Conservation (phyloP, 2,329 filamentous ascomycete species). For the Cryphonectria parasitica region DNA sequence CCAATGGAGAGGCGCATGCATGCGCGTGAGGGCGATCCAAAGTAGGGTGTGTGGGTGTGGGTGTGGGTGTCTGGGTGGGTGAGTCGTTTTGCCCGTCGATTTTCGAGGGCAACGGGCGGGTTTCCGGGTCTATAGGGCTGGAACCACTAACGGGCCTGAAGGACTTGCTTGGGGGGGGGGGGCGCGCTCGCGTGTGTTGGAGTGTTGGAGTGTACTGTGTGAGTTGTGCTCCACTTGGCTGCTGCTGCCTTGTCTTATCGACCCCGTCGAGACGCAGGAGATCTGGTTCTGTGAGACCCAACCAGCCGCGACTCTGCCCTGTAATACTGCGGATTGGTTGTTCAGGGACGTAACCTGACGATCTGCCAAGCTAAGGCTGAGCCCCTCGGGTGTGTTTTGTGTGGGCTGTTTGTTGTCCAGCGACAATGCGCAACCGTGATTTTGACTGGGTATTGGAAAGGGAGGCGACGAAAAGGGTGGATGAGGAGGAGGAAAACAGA, state of each 20-base stretch:
- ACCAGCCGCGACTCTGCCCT: background rate
- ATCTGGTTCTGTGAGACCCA: background rate
- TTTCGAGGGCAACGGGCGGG: background rate
- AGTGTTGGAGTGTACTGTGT: background rate
- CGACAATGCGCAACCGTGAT: background rate
- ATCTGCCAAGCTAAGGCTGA: background rate
- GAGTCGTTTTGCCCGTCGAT: background rate
- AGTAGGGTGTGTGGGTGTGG: background rate
- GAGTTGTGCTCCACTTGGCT: conserved; percentile 5
- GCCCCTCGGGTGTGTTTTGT: background rate
- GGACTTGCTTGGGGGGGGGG: background rate
- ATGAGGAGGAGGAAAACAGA: background rate
- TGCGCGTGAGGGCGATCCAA: background rate
- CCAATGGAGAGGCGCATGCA: conserved; percentile 4
- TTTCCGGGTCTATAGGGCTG: background rate
- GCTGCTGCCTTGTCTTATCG: background rate
- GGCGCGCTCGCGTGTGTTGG: too few relatives aligned
- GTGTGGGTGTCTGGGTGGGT: background rate
- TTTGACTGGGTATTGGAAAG: background rate
- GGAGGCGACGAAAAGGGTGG: background rate
- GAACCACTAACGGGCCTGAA: background rate
- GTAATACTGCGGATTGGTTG: background rate
- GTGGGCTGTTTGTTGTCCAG: background rate
- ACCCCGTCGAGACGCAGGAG: conserved; percentile 8
- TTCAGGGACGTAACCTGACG: background rate